A percentile compares a stretch with the other conserved stretches of the same genome.
phyloP scores from a whole-genome alignment of 2,329 filamentous ascomycete species.

The Botrytis porri region DNA sequence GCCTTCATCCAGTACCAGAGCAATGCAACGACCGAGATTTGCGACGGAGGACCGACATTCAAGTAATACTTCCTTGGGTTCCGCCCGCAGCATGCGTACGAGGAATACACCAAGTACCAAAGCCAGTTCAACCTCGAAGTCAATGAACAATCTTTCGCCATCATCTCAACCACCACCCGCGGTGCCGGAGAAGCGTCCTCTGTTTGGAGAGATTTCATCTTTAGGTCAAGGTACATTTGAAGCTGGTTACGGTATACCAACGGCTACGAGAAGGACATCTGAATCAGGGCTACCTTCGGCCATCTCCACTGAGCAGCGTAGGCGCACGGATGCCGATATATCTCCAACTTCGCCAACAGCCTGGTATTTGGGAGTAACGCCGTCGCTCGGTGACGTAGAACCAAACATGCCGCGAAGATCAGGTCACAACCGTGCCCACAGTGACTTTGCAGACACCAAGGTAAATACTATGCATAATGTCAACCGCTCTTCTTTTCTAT shows the following conservation, averaged over 20 bases:
- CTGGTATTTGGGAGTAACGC: slow-evolving; percentile 55
- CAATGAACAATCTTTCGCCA: slow-evolving; percentile 45
- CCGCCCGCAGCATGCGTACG: slow-evolving; percentile 57
- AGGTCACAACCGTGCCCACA: slow-evolving; percentile 53
- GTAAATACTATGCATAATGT: slow-evolving; percentile 32
- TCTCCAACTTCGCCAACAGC: slow-evolving; percentile 64
- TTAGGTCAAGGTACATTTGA: slow-evolving; percentile 52
- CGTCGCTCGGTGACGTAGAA: slow-evolving; percentile 42
- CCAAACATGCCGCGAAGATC: slow-evolving; percentile 35
- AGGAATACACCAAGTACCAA: slow-evolving; percentile 39
- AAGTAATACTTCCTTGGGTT: slow-evolving; percentile 56
- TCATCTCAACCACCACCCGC: slow-evolving; percentile 31
- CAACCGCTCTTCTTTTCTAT: slow-evolving; percentile 15
- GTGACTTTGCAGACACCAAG: slow-evolving; percentile 51
- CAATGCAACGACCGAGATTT: slow-evolving; percentile 46
- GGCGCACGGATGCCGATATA: slow-evolving; percentile 52
- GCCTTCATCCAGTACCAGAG: slow-evolving; percentile 25
- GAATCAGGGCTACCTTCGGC: slow-evolving; percentile 64
- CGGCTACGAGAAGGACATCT: slow-evolving; percentile 60
- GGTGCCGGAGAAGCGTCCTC: slow-evolving; percentile 47
- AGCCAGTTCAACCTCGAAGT: slow-evolving; percentile 44
- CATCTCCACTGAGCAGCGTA: slow-evolving; percentile 47
- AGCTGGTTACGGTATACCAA: slow-evolving; percentile 58
- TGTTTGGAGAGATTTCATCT: slow-evolving; percentile 75
- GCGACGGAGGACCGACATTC: slow-evolving; percentile 51